These are phyloP conservation scores for Ramalina intermedia DNA, from an alignment of 495 filamentous ascomycete genomes.

Conservation along the genomic window DNA sequence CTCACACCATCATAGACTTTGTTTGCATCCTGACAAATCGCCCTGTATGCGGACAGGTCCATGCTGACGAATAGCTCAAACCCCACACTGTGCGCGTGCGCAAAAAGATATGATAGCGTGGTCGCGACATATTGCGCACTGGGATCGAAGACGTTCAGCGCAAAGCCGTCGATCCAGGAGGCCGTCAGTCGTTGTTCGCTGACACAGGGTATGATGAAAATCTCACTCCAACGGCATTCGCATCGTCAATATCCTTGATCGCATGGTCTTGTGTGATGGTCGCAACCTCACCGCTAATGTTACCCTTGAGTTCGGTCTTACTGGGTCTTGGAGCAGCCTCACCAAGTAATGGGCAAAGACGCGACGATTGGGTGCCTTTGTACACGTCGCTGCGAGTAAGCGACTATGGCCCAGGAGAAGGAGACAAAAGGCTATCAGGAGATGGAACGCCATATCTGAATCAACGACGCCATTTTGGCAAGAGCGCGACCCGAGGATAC, in stretches of 20 bases:
- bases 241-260: slow-evolving; percentile 16
- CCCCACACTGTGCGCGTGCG: slow-evolving; percentile 5
- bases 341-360: slow-evolving; percentile 26
- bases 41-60: slow-evolving; percentile 8
- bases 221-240: slow-evolving; percentile 11
- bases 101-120: slow-evolving; percentile 14
- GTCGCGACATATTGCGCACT: slow-evolving; percentile 9
- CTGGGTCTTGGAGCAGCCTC: not conserved
- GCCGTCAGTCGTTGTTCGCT: not conserved
- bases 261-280: slow-evolving; percentile 14
- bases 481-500: too few relatives aligned
- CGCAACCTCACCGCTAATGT: slow-evolving; percentile 10
- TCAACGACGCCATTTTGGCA: too few relatives aligned
- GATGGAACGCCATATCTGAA: too few relatives aligned
- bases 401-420: too few relatives aligned
- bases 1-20: not conserved
- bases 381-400: too few relatives aligned
- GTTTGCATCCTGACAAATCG: too few relatives aligned
- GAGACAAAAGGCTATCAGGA: too few relatives aligned
- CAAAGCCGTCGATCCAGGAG: slow-evolving; percentile 18
- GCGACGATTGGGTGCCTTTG: too few relatives aligned
- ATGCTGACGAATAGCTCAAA: slow-evolving; percentile 23
- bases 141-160: slow-evolving; percentile 16
- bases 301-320: not conserved
- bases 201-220: not conserved